Evolutionary conservation across 2,329 filamentous ascomycete species (phyloP).

Genomic region (Lecanicillium sp.): DNA sequence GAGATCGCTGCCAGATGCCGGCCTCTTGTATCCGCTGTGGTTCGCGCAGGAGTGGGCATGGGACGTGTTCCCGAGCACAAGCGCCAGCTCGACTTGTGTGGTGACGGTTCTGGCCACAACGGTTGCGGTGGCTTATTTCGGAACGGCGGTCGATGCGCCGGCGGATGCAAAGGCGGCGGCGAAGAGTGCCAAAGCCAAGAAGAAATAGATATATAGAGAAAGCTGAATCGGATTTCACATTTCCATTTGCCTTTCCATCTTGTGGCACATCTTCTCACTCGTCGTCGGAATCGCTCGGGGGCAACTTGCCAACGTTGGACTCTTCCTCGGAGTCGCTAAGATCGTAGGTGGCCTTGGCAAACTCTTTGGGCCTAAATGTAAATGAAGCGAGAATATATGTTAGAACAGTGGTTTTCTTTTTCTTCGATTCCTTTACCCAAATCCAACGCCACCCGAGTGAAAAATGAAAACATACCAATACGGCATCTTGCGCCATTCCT

Average conservation of each 20-base stretch:
- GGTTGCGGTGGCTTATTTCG: constrained; percentile 54
- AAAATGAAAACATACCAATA: constrained; percentile 60
- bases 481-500: constrained; percentile 76
- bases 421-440: background rate
- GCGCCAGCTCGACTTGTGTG: constrained; percentile 48
- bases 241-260: too few species aligned
- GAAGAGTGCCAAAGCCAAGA: constrained; percentile 13
- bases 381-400: constrained; percentile 12
- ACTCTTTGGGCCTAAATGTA: constrained; percentile 64
- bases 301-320: constrained; percentile 76
- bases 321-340: constrained; percentile 67
- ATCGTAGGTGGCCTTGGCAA: constrained; percentile 55
- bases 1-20: constrained; percentile 61
- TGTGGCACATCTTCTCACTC: constrained; percentile 30
- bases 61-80: constrained; percentile 83
- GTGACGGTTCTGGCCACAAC: constrained; percentile 63
- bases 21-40: constrained; percentile 63
- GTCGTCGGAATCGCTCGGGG: constrained; percentile 71
- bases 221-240: constrained; percentile 3
- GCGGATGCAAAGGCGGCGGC: constrained; percentile 12
- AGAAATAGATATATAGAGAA: constrained; percentile 6
- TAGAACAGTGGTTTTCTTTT: constrained; percentile 11
- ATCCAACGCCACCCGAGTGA: background rate
- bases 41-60: constrained; percentile 81
- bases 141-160: constrained; percentile 35